Conservation (phyloP, 352 stramenopile genomes). For the Proteromonas lacertae region DNA sequence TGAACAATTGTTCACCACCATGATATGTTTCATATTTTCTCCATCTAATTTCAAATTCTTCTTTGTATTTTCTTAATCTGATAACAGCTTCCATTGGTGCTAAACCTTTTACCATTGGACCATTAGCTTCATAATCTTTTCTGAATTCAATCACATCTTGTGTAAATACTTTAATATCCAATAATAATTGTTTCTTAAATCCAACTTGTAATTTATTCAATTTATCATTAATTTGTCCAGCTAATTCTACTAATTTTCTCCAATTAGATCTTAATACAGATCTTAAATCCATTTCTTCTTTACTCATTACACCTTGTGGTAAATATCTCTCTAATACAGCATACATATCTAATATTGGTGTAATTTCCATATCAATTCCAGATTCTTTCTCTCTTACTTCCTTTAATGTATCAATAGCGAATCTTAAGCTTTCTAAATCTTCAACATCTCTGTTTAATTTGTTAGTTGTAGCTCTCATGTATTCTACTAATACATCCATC, state of each 20-base stretch:
- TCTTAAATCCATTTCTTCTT: constrained; percentile 50
- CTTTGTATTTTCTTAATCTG: constrained; percentile 36
- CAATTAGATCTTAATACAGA: constrained; percentile 32
- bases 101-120: constrained; percentile 16
- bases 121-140: constrained; percentile 5
- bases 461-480: constrained; percentile 56
- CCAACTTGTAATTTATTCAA: constrained; percentile 25
- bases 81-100: constrained; percentile 32
- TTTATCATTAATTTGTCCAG: constrained; percentile 40
- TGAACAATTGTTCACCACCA: constrained; percentile 44
- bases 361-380: constrained; percentile 44
- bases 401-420: constrained; percentile 35
- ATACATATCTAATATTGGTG: constrained; percentile 46
- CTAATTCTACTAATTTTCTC: constrained; percentile 41
- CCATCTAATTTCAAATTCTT: constrained; percentile 26
- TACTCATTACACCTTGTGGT: constrained; percentile 26
- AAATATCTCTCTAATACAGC: constrained; percentile 44
- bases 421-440: constrained; percentile 71
- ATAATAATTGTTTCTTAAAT: constrained; percentile 52
- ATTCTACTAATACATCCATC: constrained; percentile 59
- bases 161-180: constrained; percentile 33
- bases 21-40: constrained; percentile 41
- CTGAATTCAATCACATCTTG: constrained; percentile 24
- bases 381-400: constrained; percentile 39
- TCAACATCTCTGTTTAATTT: constrained; percentile 26